Evolutionary conservation across 2,329 filamentous ascomycete species (phyloP), one percentile per base, ranked within the genome.

Genomic region (Beauveria rudraprayagi): DNA sequence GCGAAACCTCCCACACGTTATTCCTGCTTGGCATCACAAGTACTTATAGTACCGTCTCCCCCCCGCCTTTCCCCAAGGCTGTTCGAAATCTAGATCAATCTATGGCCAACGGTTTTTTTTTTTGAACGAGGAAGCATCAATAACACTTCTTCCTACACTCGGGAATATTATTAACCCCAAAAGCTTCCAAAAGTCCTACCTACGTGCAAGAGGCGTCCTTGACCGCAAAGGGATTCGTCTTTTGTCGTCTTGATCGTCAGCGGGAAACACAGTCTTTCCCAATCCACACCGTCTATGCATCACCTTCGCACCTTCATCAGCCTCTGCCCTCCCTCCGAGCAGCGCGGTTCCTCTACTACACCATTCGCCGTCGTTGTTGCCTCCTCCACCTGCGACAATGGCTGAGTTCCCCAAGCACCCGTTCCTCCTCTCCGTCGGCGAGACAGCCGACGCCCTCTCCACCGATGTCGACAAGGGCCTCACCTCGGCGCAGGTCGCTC

Each of bases 401-500:
- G 73, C 71, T 66, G 76, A 77, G 60, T 83, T 79, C 65, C 72
- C 79, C 60, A 78, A 76, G 57, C 83, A 85, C 67, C 83, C 84
- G 30, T 87, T 85, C 68, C 80, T 86, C 62, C 79, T 90, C 55
- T 71, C 81, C 24, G 78, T 82, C 66, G 76, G 83, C 65, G 80
- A 88, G 72, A 87, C 90, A 63, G 84, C 83, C 30, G 75, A 81
- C 59, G 80, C 83, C 63, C 80, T 89, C 58, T 76, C 79, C 41
- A 87, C 87, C 57, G 80, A 88, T 68, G 70, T 85, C 59, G 87
- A 91, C 63, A 85, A 82, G 70, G 89, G 89, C 44, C 77, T 92
- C 48, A 84, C 79, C 10, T 78, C 81, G 17, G 71, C 75, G 9
- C 82, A 88, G 68, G 87, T 89, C 24, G 71, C 78, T 56, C 73